These are phyloP conservation scores for Stygiomarasmius scandens DNA, from an alignment of 1,284 basidiomycete species.

Conservation along the genomic window DNA sequence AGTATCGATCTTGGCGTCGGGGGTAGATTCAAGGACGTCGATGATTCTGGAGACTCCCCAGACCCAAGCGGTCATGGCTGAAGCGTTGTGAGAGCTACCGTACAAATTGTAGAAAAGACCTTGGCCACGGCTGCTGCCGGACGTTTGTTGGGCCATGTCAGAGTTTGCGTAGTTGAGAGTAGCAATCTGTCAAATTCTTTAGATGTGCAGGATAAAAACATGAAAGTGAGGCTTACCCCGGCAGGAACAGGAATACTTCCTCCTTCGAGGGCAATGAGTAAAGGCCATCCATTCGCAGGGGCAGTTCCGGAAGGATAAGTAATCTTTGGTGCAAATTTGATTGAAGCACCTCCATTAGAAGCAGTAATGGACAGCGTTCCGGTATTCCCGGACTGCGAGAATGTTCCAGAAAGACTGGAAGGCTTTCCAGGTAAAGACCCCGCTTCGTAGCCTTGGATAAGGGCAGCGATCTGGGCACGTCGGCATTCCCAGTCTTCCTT, in stretches of 20 bases:
- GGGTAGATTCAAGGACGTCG: conserved; percentile 51
- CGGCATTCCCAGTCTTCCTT: conserved; percentile 52
- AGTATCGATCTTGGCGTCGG: conserved; percentile 46
- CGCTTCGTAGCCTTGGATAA: conserved; percentile 52
- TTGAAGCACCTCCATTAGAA: conserved; percentile 41
- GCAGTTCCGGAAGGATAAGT: conserved; percentile 43
- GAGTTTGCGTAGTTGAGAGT: conserved; percentile 53
- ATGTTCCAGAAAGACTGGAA: conserved; percentile 39
- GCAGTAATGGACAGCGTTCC: conserved; percentile 47
- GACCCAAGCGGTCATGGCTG: conserved; percentile 57
- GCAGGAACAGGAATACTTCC: conserved; percentile 50
- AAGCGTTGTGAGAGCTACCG: conserved; percentile 44
- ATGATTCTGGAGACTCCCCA: conserved; percentile 60
- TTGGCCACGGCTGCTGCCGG: conserved; percentile 44
- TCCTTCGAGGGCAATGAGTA: conserved; percentile 54
- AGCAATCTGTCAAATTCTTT: too few relatives aligned
- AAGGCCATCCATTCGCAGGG: conserved; percentile 42
- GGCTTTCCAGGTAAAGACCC: conserved; percentile 49
- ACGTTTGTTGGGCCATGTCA: conserved; percentile 49
- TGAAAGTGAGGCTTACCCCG: conserved; percentile 31
- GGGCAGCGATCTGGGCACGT: conserved; percentile 45
- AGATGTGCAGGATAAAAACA: neutral
- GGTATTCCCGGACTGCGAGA: conserved; percentile 32
- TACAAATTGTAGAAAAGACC: conserved; percentile 59
- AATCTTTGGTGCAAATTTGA: conserved; percentile 48